Conservation (phyloP, 202 grass and related monocot genomes). For the Alloteropsis angusta region DNA sequence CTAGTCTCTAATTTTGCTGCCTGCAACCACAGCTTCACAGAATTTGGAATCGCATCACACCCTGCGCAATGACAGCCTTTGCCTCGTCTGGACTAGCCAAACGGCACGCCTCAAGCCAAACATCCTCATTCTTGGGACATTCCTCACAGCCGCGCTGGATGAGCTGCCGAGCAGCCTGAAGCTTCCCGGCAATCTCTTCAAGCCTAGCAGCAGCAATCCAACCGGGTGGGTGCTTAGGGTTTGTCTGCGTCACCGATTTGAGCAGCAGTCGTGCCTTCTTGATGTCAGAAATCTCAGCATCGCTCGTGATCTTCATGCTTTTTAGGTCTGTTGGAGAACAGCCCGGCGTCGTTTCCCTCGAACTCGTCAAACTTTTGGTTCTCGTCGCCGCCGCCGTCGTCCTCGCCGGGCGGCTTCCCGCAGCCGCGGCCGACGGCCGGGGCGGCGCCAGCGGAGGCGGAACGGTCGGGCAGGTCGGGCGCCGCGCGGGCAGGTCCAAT, state of each 20-base stretch:
- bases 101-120: slow-evolving; percentile 84
- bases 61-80: slow-evolving; percentile 82
- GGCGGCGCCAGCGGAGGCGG: slow-evolving; percentile 32
- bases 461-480: slow-evolving; percentile 71
- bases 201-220: slow-evolving; percentile 96
- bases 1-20: slow-evolving; percentile 66
- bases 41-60: slow-evolving; percentile 84
- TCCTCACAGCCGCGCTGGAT: slow-evolving; percentile 89
- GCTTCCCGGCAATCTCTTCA: slow-evolving; percentile 88
- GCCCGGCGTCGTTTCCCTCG: slow-evolving; percentile 90
- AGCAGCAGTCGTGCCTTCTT: slow-evolving; percentile 85
- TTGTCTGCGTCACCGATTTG: slow-evolving; percentile 85
- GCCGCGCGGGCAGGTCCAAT: slow-evolving; percentile 90
- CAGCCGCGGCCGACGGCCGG: slow-evolving; percentile 46
- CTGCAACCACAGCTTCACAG: slow-evolving; percentile 93
- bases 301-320: slow-evolving; percentile 97
- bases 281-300: slow-evolving; percentile 97
- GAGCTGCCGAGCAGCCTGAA: slow-evolving; percentile 71
- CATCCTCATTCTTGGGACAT: slow-evolving; percentile 93
- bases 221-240: slow-evolving; percentile 89
- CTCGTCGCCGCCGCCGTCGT: slow-evolving; percentile 68
- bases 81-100: slow-evolving; percentile 84
- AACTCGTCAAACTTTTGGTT: slow-evolving; percentile 98
- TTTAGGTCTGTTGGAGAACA: slow-evolving; percentile 80
- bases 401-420: slow-evolving; percentile 53